Evolutionary conservation across 2,329 filamentous ascomycete species (phyloP).

Genomic region (Xylaria digitata): DNA sequence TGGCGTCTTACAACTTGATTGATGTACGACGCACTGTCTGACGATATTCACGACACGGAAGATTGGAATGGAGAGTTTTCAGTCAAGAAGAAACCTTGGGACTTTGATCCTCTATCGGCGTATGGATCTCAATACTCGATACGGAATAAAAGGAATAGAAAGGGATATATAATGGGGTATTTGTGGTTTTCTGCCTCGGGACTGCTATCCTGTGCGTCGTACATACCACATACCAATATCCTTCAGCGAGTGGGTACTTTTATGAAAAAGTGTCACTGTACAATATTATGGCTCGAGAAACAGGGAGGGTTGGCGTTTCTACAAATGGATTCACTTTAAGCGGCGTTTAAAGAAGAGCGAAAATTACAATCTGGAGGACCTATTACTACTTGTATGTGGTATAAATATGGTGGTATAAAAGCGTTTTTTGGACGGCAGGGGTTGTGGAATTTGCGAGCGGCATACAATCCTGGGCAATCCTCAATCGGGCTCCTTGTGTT

Average conservation of each 20-base stretch:
- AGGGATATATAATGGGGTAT: conserved; percentile 10
- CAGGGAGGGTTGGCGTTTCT: conserved; percentile 29
- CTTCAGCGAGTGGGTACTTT: conserved; percentile 4
- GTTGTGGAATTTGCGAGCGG: conserved; percentile 41
- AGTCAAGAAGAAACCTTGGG: conserved; percentile 24
- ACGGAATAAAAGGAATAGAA: conserved; percentile 11
- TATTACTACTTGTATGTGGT: conserved; percentile 19
- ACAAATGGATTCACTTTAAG: conserved; percentile 19
- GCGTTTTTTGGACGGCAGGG: conserved; percentile 33
- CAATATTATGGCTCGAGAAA: conserved; percentile 25
- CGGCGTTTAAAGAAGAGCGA: conserved; percentile 32
- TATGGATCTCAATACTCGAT: conserved; percentile 21
- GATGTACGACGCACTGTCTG: conserved; percentile 38
- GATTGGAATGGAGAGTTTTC: conserved; percentile 34
- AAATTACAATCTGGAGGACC: conserved; percentile 21
- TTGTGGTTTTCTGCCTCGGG: conserved; percentile 7
- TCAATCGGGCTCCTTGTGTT: conserved; percentile 14
- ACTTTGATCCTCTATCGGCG: conserved; percentile 33
- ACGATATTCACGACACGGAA: conserved; percentile 31
- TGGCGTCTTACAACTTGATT: conserved; percentile 36
- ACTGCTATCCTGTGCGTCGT: neutral
- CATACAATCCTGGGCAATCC: conserved; percentile 27
- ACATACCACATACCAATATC: neutral
- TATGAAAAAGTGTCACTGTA: conserved; percentile 26
- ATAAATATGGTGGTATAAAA: conserved; percentile 27